Conservation (phyloP, 2,329 filamentous ascomycete species). For the Colletotrichum sojae region DNA sequence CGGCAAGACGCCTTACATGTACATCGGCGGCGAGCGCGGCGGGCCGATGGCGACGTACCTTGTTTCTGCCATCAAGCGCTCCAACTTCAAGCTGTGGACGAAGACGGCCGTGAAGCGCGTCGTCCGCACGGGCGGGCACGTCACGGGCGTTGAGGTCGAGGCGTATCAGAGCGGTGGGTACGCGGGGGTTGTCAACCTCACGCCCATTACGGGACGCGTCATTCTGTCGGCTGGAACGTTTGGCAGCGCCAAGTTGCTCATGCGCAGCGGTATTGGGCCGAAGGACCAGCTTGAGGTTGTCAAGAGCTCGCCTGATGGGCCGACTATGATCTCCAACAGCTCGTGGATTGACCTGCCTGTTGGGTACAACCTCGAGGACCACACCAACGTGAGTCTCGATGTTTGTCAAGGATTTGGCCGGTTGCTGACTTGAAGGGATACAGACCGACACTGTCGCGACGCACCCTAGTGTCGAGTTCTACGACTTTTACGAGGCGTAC, state of each 20-base stretch:
- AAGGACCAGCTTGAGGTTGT: slow-evolving; percentile 70
- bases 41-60: slow-evolving; percentile 82
- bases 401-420: not conserved
- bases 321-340: slow-evolving; percentile 63
- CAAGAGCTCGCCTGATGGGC: slow-evolving; percentile 62
- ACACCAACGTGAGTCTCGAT: slow-evolving; percentile 57
- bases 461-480: slow-evolving; percentile 65
- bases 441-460: slow-evolving; percentile 63
- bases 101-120: slow-evolving; percentile 78
- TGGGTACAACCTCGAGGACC: slow-evolving; percentile 71
- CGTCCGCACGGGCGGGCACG: slow-evolving; percentile 72
- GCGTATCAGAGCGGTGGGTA: slow-evolving; percentile 67
- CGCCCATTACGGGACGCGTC: slow-evolving; percentile 72
- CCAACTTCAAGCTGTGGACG: slow-evolving; percentile 77
- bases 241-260: slow-evolving; percentile 77
- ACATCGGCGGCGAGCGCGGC: slow-evolving; percentile 74
- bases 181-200: slow-evolving; percentile 72
- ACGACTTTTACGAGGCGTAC: slow-evolving; percentile 76
- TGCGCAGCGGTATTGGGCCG: slow-evolving; percentile 78
- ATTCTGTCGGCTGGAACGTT: slow-evolving; percentile 79
- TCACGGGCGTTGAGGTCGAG: slow-evolving; percentile 79
- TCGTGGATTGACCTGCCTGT: slow-evolving; percentile 73
- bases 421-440: not conserved
- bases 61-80: slow-evolving; percentile 68
- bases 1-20: slow-evolving; percentile 77